Percentiles rank a stretch among this genome's conserved stretches.
Evolutionary conservation across 2,329 filamentous ascomycete genomes (phyloP).

Genomic region (Dactylonectria estremocensis): DNA sequence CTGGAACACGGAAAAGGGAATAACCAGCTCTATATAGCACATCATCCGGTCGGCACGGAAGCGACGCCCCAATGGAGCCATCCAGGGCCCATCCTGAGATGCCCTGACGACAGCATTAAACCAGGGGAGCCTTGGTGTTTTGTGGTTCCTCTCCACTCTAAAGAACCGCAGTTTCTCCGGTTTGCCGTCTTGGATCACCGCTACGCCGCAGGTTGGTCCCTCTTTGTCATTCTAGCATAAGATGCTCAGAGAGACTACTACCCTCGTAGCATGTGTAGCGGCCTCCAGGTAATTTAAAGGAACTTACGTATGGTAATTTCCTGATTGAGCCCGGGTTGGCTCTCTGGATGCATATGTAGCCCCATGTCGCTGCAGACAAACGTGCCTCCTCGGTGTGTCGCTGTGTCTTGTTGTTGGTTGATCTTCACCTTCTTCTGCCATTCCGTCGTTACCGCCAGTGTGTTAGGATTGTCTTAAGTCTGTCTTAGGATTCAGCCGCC

Average conservation of each 20-base stretch:
- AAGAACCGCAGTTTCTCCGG: neutral
- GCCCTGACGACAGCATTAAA: neutral
- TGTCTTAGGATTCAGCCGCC: conserved; percentile 2
- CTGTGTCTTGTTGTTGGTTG: conserved; percentile 9
- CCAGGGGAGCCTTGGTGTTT: neutral
- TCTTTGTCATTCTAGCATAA: neutral
- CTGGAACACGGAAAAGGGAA: too few relatives aligned
- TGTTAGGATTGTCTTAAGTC: neutral
- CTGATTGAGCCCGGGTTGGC: conserved; percentile 12
- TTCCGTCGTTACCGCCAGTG: conserved; percentile 22
- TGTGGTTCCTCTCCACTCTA: neutral
- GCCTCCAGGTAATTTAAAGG: too few relatives aligned
- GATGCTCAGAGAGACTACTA: too few relatives aligned
- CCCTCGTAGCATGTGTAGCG: too few relatives aligned
- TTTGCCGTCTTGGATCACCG: neutral
- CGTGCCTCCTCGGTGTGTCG: conserved; percentile 1
- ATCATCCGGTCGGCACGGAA: neutral
- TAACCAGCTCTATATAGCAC: too few relatives aligned
- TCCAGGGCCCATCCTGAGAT: neutral
- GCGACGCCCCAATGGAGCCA: neutral
- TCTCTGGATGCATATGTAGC: conserved; percentile 8
- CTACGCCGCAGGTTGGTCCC: neutral
- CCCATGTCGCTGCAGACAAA: conserved; percentile 7
- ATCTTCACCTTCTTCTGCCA: conserved; percentile 35
- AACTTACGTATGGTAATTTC: neutral